Evolutionary conservation across 306 rosid species (phyloP).

Genomic region (Delonix regia): DNA sequence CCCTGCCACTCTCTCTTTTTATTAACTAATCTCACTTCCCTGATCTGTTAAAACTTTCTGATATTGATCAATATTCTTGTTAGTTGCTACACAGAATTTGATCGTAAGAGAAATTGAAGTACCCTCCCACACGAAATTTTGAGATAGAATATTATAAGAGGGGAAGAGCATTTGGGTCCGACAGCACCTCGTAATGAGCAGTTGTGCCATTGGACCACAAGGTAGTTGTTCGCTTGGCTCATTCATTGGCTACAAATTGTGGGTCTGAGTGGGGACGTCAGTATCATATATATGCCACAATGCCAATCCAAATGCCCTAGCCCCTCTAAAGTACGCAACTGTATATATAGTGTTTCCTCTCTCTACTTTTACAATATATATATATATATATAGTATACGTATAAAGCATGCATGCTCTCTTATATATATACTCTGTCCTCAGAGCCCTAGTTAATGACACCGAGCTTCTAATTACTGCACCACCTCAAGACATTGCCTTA

Average conservation of each 20-base stretch:
- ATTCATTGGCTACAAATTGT: constrained; percentile 39
- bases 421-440: not conserved
- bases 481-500: not conserved
- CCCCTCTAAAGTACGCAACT: not conserved
- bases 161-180: constrained; percentile 35
- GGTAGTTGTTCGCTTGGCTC: constrained; percentile 33
- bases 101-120: not conserved
- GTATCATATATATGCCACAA: not conserved
- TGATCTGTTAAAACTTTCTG: not conserved
- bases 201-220: constrained; percentile 42
- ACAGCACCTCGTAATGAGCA: constrained; percentile 30
- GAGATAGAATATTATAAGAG: not conserved
- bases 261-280: constrained; percentile 31
- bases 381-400: not conserved
- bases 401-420: constrained; percentile 2
- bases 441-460: not conserved
- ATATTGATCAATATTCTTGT: not conserved
- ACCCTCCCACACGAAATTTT: not conserved
- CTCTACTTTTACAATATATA: too few relatives aligned
- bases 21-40: constrained; percentile 9
- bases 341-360: too few relatives aligned
- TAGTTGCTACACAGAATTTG: not conserved
- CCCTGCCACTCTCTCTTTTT: not conserved
- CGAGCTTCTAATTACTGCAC: not conserved
- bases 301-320: not conserved